Base-by-base conservation (phyloP, 2,329 filamentous ascomycete genomes). In the Colletotrichum falcatum region DNA sequence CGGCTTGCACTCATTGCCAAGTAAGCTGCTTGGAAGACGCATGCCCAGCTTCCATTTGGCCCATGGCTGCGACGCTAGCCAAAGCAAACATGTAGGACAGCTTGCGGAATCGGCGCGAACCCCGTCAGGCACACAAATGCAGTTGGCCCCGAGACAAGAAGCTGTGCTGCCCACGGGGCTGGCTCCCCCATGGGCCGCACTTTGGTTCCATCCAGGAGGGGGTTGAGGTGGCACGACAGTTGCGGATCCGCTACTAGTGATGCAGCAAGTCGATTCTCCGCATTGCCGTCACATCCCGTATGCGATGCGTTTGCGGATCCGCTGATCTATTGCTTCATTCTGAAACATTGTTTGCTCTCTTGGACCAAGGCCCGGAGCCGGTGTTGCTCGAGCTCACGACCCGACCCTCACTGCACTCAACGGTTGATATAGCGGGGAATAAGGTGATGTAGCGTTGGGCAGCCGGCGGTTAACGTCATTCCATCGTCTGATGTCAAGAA, bases 401-500 rank as follows among this genome's bases (percentile, higher is more conserved):
- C 30, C 14, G 12, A 35, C 2, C 20, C 20, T 55, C 30, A 9
- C 28, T 11, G 18, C 12, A 55, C 8, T 55, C 9, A 14, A 35
- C 11, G 5, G 33, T 3, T 2, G 16, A 8, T 14, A 11, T 3
- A n/a, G n/a, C n/a, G n/a, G n/a, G n/a, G 42, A n/a, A 28, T 20
- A 48, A 16, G 20, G 30, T n/a, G 23, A 23, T 70, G 18, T 37
- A 33, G 28, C 62, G 23, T 30, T 16, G 9, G 30, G 18, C 5
- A 14, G n/a, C 14, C n/a, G 46, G 23, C 39, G 26, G 5, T 12
- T 55, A 3, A 56, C 14, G 33, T 18, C 3, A 7, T 18, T 33
- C 23, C 5, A 26, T 18, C 62, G 48, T 69, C 66, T 61, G 62
- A 69, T 55, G 62, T 61, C 62, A 49, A 20, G 37, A 11, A 35